These are phyloP conservation scores for Saturnispora saitoi DNA, from an alignment of 805 yeast species.

Conservation along the genomic window DNA sequence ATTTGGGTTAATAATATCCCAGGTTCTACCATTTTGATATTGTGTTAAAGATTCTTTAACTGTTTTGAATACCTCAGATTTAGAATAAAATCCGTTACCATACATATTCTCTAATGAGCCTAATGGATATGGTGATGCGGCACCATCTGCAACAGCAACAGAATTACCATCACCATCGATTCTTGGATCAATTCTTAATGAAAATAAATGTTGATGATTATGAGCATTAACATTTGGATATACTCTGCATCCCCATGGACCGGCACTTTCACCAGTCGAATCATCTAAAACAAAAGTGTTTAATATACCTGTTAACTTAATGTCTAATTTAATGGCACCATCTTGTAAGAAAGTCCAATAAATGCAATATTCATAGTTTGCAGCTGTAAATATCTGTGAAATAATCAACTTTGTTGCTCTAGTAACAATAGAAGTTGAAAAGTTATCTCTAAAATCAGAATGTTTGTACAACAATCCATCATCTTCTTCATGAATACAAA, in stretches of 20 bases:
- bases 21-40: conserved; percentile 58
- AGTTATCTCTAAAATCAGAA: conserved; percentile 76
- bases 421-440: conserved; percentile 64
- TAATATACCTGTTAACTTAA: conserved; percentile 74
- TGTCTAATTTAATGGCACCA: conserved; percentile 72
- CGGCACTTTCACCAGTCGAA: conserved; percentile 54
- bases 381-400: conserved; percentile 80
- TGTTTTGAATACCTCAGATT: conserved; percentile 59
- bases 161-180: conserved; percentile 75
- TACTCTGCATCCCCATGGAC: conserved; percentile 75
- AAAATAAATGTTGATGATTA: conserved; percentile 79
- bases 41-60: conserved; percentile 58
- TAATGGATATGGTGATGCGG: conserved; percentile 46
- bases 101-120: conserved; percentile 67
- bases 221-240: conserved; percentile 78
- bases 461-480: conserved; percentile 75
- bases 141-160: conserved; percentile 59
- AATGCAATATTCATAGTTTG: conserved; percentile 77
- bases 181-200: conserved; percentile 72
- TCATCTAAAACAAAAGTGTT: conserved; percentile 61
- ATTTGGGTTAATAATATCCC: conserved; percentile 72
- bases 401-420: conserved; percentile 67
- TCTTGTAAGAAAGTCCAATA: conserved; percentile 81
- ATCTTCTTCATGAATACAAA: conserved; percentile 82
- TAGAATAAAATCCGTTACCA: conserved; percentile 67